Conservation (phyloP, 306 rosid genomes). For the Begonia peltatifolia region DNA sequence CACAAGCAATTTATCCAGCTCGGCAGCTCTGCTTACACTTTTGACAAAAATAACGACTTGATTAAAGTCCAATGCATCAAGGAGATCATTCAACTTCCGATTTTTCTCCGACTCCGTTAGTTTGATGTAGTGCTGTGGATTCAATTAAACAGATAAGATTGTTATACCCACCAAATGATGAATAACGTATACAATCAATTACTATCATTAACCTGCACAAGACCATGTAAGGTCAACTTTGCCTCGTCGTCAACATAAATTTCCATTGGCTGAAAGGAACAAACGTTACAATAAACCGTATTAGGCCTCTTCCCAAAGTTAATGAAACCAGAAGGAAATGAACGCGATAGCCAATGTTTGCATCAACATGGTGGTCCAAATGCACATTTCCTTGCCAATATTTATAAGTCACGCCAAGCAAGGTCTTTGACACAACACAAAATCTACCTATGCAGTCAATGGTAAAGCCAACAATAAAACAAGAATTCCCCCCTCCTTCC, state of each 20-base stretch:
- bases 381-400: slow-evolving; percentile 39
- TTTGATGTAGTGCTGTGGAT: slow-evolving; percentile 96
- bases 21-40: slow-evolving; percentile 96
- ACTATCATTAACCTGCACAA: slow-evolving; percentile 59
- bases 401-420: slow-evolving; percentile 29
- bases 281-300: slow-evolving; percentile 77
- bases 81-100: slow-evolving; percentile 93
- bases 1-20: slow-evolving; percentile 83
- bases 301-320: slow-evolving; percentile 68
- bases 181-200: neutral
- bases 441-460: slow-evolving; percentile 12
- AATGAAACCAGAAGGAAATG: slow-evolving; percentile 40
- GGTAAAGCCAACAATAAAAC: neutral
- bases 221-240: slow-evolving; percentile 87
- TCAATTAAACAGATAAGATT: slow-evolving; percentile 5
- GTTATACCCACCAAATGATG: neutral
- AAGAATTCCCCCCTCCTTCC: neutral
- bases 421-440: slow-evolving; percentile 36
- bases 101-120: slow-evolving; percentile 89
- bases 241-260: slow-evolving; percentile 98
- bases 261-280: slow-evolving; percentile 99
- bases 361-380: slow-evolving; percentile 56
- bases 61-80: slow-evolving; percentile 91
- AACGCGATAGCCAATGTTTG: slow-evolving; percentile 73
- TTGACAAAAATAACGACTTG: slow-evolving; percentile 96